Evolutionary conservation across 1,284 basidiomycete genomes (phyloP).

Genomic region (Tilletiaria anomala): DNA sequence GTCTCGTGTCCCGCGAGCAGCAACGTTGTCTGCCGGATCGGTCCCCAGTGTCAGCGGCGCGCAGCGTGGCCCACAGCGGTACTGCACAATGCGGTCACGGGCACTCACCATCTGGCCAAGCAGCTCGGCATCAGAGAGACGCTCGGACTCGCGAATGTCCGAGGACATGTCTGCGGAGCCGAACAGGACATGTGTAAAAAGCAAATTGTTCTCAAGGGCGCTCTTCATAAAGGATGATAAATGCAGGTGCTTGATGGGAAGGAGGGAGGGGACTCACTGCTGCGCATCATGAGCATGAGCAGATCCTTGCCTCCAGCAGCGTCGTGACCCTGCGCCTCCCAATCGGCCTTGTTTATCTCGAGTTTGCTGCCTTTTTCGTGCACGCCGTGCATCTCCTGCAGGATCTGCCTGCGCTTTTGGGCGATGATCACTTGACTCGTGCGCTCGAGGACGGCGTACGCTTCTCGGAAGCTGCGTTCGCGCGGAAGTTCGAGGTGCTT

Average conservation of each 20-base stretch:
- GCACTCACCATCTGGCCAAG: slow-evolving; percentile 64
- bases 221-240: too few species aligned
- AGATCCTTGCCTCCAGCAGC: slow-evolving; percentile 22
- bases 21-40: slow-evolving; percentile 61
- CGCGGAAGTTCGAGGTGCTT: too few species aligned
- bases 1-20: slow-evolving; percentile 71
- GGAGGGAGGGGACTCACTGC: slow-evolving; percentile 6
- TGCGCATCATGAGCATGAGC: slow-evolving; percentile 27
- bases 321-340: background rate
- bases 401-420: too few species aligned
- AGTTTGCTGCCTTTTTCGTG: background rate
- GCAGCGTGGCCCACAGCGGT: too few species aligned
- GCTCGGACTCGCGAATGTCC: slow-evolving; percentile 41
- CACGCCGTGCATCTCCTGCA: too few species aligned
- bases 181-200: too few species aligned
- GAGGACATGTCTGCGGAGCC: slow-evolving; percentile 29
- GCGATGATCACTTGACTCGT: too few species aligned
- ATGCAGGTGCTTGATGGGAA: slow-evolving; percentile 5
- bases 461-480: too few species aligned
- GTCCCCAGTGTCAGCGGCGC: too few species aligned
- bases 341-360: background rate
- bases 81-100: too few species aligned
- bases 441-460: too few species aligned
- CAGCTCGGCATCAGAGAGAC: slow-evolving; percentile 54
- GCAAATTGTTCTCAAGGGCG: too few species aligned